These are phyloP conservation scores for Pseudogymnoascus sp. DNA, from an alignment of 2,329 filamentous ascomycete species.

Conservation along the genomic window DNA sequence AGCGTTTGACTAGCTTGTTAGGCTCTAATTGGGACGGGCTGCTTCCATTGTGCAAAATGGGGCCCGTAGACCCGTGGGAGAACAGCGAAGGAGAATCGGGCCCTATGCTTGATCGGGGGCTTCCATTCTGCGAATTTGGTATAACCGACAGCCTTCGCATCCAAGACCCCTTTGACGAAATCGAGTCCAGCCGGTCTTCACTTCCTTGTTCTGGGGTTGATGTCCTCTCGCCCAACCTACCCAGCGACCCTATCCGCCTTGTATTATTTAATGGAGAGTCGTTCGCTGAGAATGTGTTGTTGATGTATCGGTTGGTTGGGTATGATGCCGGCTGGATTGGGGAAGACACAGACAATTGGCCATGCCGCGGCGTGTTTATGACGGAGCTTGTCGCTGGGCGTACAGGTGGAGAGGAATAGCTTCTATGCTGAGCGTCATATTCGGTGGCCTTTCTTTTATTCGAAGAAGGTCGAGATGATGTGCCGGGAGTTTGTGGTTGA, in stretches of 20 bases:
- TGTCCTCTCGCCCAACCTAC: slow-evolving; percentile 20
- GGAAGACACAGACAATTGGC: slow-evolving; percentile 1
- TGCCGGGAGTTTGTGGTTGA: slow-evolving; percentile 23
- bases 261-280: slow-evolving; percentile 20
- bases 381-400: slow-evolving; percentile 27
- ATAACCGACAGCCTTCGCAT: slow-evolving; percentile 63
- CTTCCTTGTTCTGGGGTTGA: slow-evolving; percentile 18
- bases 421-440: slow-evolving; percentile 19
- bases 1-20: slow-evolving; percentile 73
- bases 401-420: slow-evolving; percentile 19
- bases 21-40: slow-evolving; percentile 45
- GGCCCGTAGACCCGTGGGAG: slow-evolving; percentile 59
- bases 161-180: slow-evolving; percentile 62
- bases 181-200: slow-evolving; percentile 40
- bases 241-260: slow-evolving; percentile 21
- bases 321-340: slow-evolving; percentile 12
- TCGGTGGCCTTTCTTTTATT: slow-evolving; percentile 25
- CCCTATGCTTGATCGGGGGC: slow-evolving; percentile 55
- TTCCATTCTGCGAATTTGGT: slow-evolving; percentile 58
- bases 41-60: slow-evolving; percentile 43
- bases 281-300: slow-evolving; percentile 15
- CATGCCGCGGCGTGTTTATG: slow-evolving; percentile 19
- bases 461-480: slow-evolving; percentile 22
- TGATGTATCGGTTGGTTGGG: slow-evolving; percentile 15
- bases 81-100: slow-evolving; percentile 60